These are phyloP conservation scores for Dacryopinax spathularia DNA, from an alignment of 768 basidiomycete species.

Conservation along the genomic window DNA sequence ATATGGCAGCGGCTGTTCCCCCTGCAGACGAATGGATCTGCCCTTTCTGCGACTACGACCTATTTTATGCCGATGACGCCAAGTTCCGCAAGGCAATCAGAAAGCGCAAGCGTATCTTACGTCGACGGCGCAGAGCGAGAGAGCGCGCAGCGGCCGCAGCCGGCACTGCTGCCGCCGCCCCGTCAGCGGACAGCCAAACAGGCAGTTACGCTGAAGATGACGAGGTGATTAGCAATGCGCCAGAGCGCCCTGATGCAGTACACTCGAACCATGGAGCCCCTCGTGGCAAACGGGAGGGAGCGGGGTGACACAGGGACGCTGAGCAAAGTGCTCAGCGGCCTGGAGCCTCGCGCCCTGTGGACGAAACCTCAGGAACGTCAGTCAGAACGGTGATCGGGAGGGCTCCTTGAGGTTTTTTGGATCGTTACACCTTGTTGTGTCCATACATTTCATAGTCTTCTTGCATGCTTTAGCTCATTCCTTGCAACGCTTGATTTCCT, in stretches of 20 bases:
- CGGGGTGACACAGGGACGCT: background rate
- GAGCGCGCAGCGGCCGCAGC: conserved; percentile 52
- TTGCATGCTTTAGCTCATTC: background rate
- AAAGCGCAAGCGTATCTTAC: conserved; percentile 65
- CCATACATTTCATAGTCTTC: background rate
- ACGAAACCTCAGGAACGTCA: background rate
- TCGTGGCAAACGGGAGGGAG: background rate
- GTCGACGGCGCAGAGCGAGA: conserved; percentile 51
- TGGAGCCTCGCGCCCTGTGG: background rate
- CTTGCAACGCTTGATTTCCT: background rate
- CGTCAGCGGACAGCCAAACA: conserved; percentile 20
- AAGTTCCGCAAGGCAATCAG: conserved; percentile 51
- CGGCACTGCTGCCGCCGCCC: background rate
- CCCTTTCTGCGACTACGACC: conserved; percentile 78
- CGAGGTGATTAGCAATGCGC: conserved; percentile 5
- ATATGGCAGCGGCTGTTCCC: conserved; percentile 13
- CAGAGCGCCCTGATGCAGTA: background rate
- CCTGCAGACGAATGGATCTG: conserved; percentile 87
- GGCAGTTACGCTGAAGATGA: background rate
- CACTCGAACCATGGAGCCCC: background rate
- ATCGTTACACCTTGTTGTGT: background rate
- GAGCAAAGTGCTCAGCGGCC: background rate
- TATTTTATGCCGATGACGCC: conserved; percentile 77
- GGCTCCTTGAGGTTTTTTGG: background rate
- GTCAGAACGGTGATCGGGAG: background rate